phyloP scores from a whole-genome alignment of 768 basidiomycete genomes.

The Omphalotus guepiniiformis region DNA sequence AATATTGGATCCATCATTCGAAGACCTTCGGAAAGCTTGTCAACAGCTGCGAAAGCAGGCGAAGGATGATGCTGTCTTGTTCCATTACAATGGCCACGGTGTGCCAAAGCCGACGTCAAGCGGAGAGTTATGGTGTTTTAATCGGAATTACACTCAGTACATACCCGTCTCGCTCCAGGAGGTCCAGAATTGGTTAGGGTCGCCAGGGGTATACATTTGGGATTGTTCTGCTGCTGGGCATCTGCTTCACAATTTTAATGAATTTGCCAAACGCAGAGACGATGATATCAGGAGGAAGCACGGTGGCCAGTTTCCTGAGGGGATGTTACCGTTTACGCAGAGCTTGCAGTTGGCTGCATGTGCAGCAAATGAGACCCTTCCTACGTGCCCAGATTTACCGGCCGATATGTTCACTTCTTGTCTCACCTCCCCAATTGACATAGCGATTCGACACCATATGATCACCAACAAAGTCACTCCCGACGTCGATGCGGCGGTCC shows the following conservation, averaged over 20 bases:
- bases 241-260: conserved; percentile 85
- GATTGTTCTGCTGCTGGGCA: conserved; percentile 98
- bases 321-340: conserved; percentile 70
- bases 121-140: conserved; percentile 99
- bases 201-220: conserved; percentile 97
- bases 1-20: conserved; percentile 90
- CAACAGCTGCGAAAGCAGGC: conserved; percentile 79
- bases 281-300: conserved; percentile 55
- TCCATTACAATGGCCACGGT: conserved; percentile 98
- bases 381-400: conserved; percentile 93
- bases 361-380: conserved; percentile 84
- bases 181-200: conserved; percentile 89
- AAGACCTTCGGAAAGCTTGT: conserved; percentile 88
- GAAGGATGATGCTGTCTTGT: conserved; percentile 89
- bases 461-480: conserved; percentile 79
- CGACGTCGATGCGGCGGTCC: conserved; percentile 83
- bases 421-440: conserved; percentile 97
- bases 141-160: conserved; percentile 95
- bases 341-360: conserved; percentile 96
- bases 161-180: conserved; percentile 95
- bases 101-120: conserved; percentile 95
- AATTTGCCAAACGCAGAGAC: conserved; percentile 71
- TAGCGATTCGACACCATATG: conserved; percentile 89
- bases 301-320: conserved; percentile 55
- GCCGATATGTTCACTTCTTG: conserved; percentile 98